Conservation (phyloP, 257 asterid genomes). For the Coffea canephora region DNA sequence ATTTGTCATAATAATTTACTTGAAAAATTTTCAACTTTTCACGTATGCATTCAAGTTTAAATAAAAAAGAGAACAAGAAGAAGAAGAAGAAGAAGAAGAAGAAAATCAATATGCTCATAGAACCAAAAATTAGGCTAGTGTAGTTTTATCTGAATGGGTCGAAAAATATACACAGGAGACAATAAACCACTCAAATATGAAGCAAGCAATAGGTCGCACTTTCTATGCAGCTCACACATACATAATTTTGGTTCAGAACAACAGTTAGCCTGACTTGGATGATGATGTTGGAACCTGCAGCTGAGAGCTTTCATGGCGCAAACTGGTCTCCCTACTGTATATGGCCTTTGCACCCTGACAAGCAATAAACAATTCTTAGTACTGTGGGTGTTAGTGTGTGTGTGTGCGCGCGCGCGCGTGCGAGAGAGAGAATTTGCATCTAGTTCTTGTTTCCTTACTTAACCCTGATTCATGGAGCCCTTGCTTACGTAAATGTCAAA, state of each 20-base stretch:
- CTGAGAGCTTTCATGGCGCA: conserved; percentile 37
- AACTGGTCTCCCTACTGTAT: conserved; percentile 40
- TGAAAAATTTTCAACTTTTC: too few species aligned
- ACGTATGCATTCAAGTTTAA: too few species aligned
- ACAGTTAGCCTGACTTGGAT: conserved; percentile 19
- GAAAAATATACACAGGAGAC: background rate
- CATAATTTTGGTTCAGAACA: background rate
- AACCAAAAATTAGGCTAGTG: background rate
- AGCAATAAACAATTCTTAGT: conserved; percentile 8
- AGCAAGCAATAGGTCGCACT: background rate
- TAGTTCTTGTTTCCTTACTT: too few species aligned
- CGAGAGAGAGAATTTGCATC: too few species aligned
- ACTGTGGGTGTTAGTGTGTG: too few species aligned
- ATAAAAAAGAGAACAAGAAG: too few species aligned
- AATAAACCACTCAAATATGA: background rate
- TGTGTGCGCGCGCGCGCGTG: too few species aligned
- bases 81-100: too few species aligned
- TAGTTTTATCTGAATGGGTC: background rate
- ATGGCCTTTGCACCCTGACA: conserved; percentile 53
- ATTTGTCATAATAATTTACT: too few species aligned
- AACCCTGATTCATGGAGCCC: too few species aligned
- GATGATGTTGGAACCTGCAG: conserved; percentile 11
- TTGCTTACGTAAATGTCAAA: background rate
- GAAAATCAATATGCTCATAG: background rate
- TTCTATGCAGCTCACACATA: background rate